Percentiles rank a stretch among this genome's conserved stretches.
These are phyloP conservation scores for Cladosporium sp. DNA, from an alignment of 2,329 filamentous ascomycete genomes.

Conservation along the genomic window DNA sequence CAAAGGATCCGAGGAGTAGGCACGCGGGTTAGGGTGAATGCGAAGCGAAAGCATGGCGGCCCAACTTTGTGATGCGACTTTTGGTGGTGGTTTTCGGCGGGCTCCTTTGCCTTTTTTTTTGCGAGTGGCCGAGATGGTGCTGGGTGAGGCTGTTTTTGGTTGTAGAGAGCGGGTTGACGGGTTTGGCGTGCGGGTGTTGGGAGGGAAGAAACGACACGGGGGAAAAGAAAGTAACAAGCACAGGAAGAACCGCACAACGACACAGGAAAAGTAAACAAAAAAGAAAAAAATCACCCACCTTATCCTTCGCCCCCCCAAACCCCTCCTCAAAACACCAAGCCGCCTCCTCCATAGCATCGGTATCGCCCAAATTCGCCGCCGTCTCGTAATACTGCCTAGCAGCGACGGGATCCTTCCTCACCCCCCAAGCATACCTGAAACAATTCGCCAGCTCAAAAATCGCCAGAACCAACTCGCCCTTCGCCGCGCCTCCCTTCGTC, in stretches of 20 bases:
- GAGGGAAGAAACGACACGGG: background rate
- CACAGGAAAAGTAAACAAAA: slow-evolving; percentile 2
- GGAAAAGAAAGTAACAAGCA: no score
- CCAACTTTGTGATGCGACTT: slow-evolving; percentile 1
- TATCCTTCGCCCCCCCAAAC: slow-evolving; percentile 97
- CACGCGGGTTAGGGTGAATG: background rate
- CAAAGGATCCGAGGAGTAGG: no score
- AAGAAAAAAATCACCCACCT: slow-evolving; percentile 59
- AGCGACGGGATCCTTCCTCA: slow-evolving; percentile 77
- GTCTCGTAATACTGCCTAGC: slow-evolving; percentile 94
- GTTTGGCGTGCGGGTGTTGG: no score
- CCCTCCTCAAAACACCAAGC: slow-evolving; percentile 95
- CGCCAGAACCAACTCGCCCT: slow-evolving; percentile 91
- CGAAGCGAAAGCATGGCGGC: slow-evolving; percentile 8
- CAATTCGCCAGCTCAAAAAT: slow-evolving; percentile 93
- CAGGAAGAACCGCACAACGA: background rate
- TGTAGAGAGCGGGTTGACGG: no score
- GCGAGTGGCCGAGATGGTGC: no score
- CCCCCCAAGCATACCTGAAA: slow-evolving; percentile 93
- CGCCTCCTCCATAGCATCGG: slow-evolving; percentile 95
- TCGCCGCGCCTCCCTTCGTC: slow-evolving; percentile 89
- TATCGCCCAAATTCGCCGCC: slow-evolving; percentile 91
- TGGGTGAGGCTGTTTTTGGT: no score
- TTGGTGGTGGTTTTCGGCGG: background rate
- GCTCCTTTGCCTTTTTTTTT: background rate